Evolutionary conservation across 768 basidiomycete species (phyloP), one percentile per base, ranked within the genome.

Genomic region (Termitomyces eurrhizus): DNA sequence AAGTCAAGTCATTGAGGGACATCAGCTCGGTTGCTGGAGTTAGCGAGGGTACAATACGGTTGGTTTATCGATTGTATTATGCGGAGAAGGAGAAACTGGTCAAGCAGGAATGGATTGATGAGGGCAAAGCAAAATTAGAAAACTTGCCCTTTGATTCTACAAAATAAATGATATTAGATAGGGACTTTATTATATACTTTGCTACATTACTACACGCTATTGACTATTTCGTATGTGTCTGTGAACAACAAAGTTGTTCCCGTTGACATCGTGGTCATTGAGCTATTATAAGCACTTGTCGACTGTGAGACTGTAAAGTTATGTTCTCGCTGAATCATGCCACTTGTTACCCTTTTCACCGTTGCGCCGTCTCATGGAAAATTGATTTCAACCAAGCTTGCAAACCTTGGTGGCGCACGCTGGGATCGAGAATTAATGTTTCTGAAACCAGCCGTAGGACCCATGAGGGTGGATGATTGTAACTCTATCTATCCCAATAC

Each of bases 41-140:
- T 21, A 95, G 93, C 70, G 96, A 98, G 72, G 89, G 92, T 54
- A 98, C 97, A 53, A 95, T 98, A 71, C 92, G 92, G 75, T 74
- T 94, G 74, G 91, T 93, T 59, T 95, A 95, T 73, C 80, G 87
- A 64, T 70, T 91, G 67, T 92, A 93, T 70, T 90, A 86, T 68
- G 71, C 74, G 9, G 88, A 87, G 52, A 87, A 77, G 77, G 87
- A 89, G 70, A 89, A 86, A 78, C 66, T 95, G 75, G 88, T 93
- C 56, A 92, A 92, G 75, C 79, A 89, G 69, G 86, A 93, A 69
- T 93, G 92, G 91, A 82, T 94, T 63, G 88, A 90, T 58, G 85
- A 88, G 4, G 90, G 88, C 50, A 89, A 84, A 74, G 90, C 87
- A 8, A 80, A 80, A n/a, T 60, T 82, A 62, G 70, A 76, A 4